Conservation (phyloP, 306 rosid species). For the Carpinus viminea region DNA sequence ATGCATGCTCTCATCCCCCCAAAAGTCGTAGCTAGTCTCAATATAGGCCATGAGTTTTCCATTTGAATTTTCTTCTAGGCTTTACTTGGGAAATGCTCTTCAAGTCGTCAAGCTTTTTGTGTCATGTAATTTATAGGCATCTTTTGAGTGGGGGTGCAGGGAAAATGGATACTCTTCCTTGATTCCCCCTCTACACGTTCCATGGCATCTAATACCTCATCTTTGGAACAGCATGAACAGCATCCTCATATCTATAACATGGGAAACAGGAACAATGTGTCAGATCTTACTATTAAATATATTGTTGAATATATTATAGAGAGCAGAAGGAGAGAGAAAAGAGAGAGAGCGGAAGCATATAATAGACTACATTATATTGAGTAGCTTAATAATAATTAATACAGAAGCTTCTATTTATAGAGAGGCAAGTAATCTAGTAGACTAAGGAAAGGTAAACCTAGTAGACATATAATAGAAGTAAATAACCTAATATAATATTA, state of each 20-base stretch:
- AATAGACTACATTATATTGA: too few species aligned
- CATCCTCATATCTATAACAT: slow-evolving; percentile 18
- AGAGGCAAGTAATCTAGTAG: too few species aligned
- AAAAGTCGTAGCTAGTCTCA: slow-evolving; percentile 10
- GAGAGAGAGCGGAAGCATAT: too few species aligned
- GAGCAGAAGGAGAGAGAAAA: too few species aligned
- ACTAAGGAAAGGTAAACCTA: too few species aligned
- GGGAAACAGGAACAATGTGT: slow-evolving; percentile 48
- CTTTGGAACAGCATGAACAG: slow-evolving; percentile 22
- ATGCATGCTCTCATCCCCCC: slow-evolving; percentile 22
- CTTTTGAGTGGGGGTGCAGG: slow-evolving; percentile 37
- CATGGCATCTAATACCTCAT: slow-evolving; percentile 55
- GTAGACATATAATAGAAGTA: too few species aligned
- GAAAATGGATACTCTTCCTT: slow-evolving; percentile 32
- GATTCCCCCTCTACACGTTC: slow-evolving; percentile 3
- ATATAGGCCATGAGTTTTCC: slow-evolving; percentile 52
- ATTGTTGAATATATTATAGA: too few species aligned
- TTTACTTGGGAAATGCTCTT: slow-evolving; percentile 13
- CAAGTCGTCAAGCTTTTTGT: not conserved
- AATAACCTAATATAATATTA: too few species aligned
- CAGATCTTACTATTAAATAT: too few species aligned
- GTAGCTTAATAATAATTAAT: too few species aligned
- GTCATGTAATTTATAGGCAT: slow-evolving; percentile 27
- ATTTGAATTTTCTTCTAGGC: slow-evolving; percentile 14
- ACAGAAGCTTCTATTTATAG: too few species aligned